Base-by-base conservation (phyloP, 257 asterid species). In the Plantago elongata region DNA sequence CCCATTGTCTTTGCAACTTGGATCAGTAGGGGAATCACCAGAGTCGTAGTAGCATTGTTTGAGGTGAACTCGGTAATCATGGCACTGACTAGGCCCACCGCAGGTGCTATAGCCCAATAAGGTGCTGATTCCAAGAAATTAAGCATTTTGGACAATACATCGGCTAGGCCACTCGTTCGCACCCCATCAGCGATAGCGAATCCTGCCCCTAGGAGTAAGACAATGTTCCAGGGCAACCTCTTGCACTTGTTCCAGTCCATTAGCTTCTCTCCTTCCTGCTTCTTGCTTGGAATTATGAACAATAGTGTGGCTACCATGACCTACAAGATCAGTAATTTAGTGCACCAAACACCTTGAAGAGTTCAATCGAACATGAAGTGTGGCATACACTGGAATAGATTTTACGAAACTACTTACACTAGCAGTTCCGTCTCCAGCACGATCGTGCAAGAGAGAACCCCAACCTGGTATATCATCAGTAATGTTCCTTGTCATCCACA, bases 191-290 rank as follows among this genome's bases (percentile, higher is more conserved):
- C 98, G 22, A 91, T 83, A 37, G 96, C 98, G 58, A 91, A 88
- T 3, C 96, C 98, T 2, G 96, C 96, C 1, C 98, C 98, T 13
- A 91, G 68, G 0, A 91, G 82, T 15, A 91, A 79, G 8, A 91
- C 46, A 13, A 91, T 83, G 81, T 73, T 74, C 98, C 98, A 91
- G 6, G 98, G 96, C 16, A 91, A 52, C 62, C 83, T 88, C 83
- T 83, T 88, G 95, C 98, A 91, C 63, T 91, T 88, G 82, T 83
- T 84, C 98, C 96, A 91, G 74, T 91, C 98, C 98, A 91, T 91
- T 14, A 91, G 73, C 68, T 88, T 91, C 81, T 88, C 95, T 45
- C 96, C 95, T 40, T 59, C 48, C 15, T 80, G 77, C 72, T 86
- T 88, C 63, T 69, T 88, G 85, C 77, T 88, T 27, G 98, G 96